Conservation (phyloP, 495 filamentous ascomycete species). For the Annulohypoxylon maeteangense region DNA sequence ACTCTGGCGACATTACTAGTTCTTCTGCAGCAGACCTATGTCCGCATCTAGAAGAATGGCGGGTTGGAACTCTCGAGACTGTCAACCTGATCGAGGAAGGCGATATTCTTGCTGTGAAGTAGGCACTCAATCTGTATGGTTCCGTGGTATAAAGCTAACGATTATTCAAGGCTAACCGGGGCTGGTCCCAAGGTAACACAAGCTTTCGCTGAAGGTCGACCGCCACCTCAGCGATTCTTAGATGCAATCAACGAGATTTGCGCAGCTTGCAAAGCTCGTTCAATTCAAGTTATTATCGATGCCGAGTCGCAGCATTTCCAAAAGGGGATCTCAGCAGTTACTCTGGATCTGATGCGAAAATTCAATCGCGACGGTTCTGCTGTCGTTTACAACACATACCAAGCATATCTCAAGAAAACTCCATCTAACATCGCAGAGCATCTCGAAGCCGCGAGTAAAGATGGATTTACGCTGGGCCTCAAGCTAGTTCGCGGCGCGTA, state of each 20-base stretch:
- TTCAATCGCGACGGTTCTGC: not conserved
- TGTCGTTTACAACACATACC: not conserved
- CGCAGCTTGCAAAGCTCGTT: not conserved
- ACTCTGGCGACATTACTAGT: not conserved
- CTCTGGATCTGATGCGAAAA: not conserved
- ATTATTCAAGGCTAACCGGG: not conserved
- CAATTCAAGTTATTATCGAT: not conserved
- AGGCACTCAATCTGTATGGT: not conserved
- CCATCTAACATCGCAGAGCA: not conserved
- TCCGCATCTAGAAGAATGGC: not conserved
- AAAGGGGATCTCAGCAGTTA: not conserved
- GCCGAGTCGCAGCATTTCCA: not conserved
- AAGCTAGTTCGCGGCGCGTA: not conserved
- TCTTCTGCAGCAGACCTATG: not conserved
- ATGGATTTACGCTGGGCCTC: not conserved
- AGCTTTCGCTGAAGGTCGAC: not conserved
- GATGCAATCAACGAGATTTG: not conserved
- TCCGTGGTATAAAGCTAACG: not conserved
- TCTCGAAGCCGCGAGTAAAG: not conserved
- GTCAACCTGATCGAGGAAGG: not conserved
- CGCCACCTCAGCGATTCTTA: not conserved
- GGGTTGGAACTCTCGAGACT: not conserved
- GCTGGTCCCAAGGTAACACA: not conserved
- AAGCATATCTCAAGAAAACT: not conserved
- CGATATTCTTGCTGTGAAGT: not conserved